phyloP scores from a whole-genome alignment of 371 early-diverging fungal species.

The Circinella minor region DNA sequence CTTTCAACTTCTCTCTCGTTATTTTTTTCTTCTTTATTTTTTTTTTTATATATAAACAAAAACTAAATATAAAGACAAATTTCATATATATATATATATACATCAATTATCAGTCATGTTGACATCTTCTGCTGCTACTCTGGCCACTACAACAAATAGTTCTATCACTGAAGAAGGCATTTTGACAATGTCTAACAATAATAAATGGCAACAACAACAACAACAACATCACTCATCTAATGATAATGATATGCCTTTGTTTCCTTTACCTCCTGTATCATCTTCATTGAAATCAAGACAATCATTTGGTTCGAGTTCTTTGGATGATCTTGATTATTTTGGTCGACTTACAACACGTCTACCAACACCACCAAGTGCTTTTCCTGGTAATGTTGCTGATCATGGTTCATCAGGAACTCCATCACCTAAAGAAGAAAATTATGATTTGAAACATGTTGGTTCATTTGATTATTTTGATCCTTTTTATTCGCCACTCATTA shows the following conservation, averaged over 20 bases:
- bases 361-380: constrained; percentile 19
- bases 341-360: constrained; percentile 25
- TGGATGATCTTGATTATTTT: constrained; percentile 15
- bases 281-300: constrained; percentile 8
- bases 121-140: not conserved
- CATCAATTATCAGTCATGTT: not conserved
- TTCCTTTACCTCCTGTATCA: constrained; percentile 8
- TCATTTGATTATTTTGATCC: constrained; percentile 13
- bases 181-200: constrained; percentile 1
- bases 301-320: not conserved
- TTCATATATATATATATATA: too few species aligned
- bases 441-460: constrained; percentile 1
- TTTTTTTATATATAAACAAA: not conserved
- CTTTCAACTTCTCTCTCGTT: constrained; percentile 2
- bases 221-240: not conserved
- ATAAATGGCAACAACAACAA: constrained; percentile 5
- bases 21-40: not conserved
- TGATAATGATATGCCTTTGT: constrained; percentile 8
- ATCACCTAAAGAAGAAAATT: constrained; percentile 27
- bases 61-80: too few species aligned
- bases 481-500: constrained; percentile 23
- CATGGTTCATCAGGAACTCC: constrained; percentile 30
- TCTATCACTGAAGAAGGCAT: not conserved
- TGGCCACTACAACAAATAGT: not conserved
- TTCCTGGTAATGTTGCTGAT: constrained; percentile 23